phyloP scores from a whole-genome alignment of 352 stramenopile species.

The Globisporangium iwayamae region DNA sequence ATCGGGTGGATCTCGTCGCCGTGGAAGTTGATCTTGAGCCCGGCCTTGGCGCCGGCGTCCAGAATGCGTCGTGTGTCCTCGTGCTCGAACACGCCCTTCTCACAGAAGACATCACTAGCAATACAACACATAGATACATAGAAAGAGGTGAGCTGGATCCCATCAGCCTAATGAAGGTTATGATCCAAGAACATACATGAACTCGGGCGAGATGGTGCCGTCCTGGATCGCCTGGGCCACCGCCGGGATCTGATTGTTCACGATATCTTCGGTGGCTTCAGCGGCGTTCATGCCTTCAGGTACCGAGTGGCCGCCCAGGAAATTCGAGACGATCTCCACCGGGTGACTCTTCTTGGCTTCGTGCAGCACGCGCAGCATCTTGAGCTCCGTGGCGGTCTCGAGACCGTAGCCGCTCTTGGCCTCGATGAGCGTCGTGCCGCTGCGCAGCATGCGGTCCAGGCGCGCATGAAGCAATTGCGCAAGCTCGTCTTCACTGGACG shows the following conservation, averaged over 20 bases:
- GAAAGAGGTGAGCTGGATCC: background rate
- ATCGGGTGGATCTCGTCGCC: constrained; percentile 76
- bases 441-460: constrained; percentile 71
- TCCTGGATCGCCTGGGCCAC: constrained; percentile 63
- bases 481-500: constrained; percentile 65
- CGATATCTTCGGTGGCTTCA: constrained; percentile 62
- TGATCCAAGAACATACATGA: constrained; percentile 44
- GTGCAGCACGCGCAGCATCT: constrained; percentile 84
- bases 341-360: constrained; percentile 34
- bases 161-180: too few species aligned
- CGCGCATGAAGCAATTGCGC: constrained; percentile 39
- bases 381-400: constrained; percentile 78
- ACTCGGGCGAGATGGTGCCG: constrained; percentile 70
- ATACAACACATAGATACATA: background rate
- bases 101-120: constrained; percentile 71
- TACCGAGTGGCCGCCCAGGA: constrained; percentile 72
- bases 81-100: constrained; percentile 83
- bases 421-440: constrained; percentile 74
- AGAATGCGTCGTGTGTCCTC: constrained; percentile 75
- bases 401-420: constrained; percentile 84
- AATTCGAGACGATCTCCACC: constrained; percentile 79
- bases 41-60: constrained; percentile 50
- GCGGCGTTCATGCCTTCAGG: constrained; percentile 66
- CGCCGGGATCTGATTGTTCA: constrained; percentile 71
- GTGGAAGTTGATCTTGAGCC: constrained; percentile 83